phyloP scores from a whole-genome alignment of 345 rosid species.

The Cardamine occulta region DNA sequence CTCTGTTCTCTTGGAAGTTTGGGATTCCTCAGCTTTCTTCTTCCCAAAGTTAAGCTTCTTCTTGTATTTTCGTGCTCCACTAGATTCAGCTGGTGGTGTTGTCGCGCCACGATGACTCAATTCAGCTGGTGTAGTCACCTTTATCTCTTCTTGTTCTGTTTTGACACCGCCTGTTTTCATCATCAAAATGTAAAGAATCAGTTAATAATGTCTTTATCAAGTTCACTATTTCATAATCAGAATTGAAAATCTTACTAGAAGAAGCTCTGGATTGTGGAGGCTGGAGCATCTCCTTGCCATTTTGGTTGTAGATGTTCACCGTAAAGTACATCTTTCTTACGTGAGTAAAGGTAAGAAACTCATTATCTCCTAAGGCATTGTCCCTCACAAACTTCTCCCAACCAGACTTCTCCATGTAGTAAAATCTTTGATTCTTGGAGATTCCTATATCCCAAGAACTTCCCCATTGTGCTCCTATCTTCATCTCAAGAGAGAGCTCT shows the following conservation, averaged over 20 bases:
- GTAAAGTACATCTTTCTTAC: background rate
- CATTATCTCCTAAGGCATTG: background rate
- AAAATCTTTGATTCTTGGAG: background rate
- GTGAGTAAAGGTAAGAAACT: conserved; percentile 1
- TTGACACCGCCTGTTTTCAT: no score
- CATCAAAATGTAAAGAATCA: background rate
- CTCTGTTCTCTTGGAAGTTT: background rate
- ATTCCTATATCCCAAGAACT: conserved; percentile 4
- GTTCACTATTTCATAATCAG: background rate
- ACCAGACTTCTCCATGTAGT: background rate
- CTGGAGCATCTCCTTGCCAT: background rate
- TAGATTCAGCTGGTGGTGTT: background rate
- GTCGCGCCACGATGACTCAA: background rate
- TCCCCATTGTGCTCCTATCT: background rate
- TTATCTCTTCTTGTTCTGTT: no score
- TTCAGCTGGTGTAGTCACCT: no score
- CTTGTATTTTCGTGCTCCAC: background rate
- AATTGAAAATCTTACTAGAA: background rate
- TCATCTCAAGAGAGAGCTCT: background rate
- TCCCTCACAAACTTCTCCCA: conserved; percentile 26
- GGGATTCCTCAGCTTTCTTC: background rate
- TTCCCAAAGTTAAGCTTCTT: background rate
- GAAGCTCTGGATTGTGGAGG: background rate
- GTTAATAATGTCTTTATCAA: background rate
- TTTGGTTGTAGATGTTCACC: background rate